Conservation (phyloP, 306 rosid genomes). For the Inga oerstediana region DNA sequence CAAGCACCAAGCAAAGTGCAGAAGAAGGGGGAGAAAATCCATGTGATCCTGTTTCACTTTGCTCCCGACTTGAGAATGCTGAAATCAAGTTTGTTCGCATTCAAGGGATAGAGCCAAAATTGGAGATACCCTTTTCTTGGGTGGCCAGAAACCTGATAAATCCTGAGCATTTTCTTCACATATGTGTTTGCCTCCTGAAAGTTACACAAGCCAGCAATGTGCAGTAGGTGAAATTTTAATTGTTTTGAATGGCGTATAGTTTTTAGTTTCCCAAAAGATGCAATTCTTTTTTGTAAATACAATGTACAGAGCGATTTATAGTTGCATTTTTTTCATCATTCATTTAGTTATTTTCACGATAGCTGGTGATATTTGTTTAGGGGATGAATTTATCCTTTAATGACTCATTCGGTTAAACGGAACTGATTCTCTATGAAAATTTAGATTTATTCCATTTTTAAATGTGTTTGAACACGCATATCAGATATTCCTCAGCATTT, state of each 20-base stretch:
- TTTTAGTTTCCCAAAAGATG: constrained; percentile 11
- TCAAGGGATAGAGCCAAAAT: constrained; percentile 94
- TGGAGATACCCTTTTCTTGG: constrained; percentile 92
- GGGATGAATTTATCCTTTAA: neutral
- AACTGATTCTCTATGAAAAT: neutral
- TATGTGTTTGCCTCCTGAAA: constrained; percentile 73
- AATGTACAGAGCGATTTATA: constrained; percentile 40
- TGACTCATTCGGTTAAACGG: neutral
- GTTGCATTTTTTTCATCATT: constrained; percentile 38
- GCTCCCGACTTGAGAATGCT: constrained; percentile 35
- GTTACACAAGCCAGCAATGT: constrained; percentile 47
- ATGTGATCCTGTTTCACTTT: constrained; percentile 37
- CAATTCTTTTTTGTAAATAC: constrained; percentile 58
- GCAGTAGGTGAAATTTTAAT: constrained; percentile 32
- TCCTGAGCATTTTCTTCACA: constrained; percentile 89
- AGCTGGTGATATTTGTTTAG: constrained; percentile 17
- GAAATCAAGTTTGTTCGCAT: constrained; percentile 79
- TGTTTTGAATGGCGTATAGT: neutral
- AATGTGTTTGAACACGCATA: neutral
- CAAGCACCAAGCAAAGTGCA: constrained; percentile 30
- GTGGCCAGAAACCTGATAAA: constrained; percentile 75
- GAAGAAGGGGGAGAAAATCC: constrained; percentile 48
- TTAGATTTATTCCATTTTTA: neutral
- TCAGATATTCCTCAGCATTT: neutral
- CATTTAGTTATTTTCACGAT: constrained; percentile 22